phyloP scores from a whole-genome alignment of 2,329 filamentous ascomycete genomes.

The Penicillium glabrum region DNA sequence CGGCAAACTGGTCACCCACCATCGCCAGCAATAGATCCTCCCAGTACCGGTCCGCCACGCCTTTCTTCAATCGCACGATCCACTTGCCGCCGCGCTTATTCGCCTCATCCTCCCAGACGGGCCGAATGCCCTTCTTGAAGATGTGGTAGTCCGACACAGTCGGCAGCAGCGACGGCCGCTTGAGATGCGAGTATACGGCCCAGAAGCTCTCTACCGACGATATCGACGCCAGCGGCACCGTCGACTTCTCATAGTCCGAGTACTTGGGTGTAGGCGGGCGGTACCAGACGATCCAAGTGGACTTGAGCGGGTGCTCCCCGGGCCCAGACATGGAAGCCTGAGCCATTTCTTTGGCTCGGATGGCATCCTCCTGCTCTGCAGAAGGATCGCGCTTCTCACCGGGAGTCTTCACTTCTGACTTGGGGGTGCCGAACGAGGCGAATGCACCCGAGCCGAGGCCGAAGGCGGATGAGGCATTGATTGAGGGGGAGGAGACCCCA shows the following conservation, averaged over 20 bases:
- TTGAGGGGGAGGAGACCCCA: slow-evolving; percentile 71
- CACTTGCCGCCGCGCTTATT: slow-evolving; percentile 97
- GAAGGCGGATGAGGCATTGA: slow-evolving; percentile 81
- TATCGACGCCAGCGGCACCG: slow-evolving; percentile 80
- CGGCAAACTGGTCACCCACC: slow-evolving; percentile 89
- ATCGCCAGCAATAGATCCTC: slow-evolving; percentile 89
- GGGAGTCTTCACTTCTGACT: slow-evolving; percentile 74
- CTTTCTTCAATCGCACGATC: slow-evolving; percentile 96
- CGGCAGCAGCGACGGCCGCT: slow-evolving; percentile 81
- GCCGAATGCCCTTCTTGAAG: slow-evolving; percentile 93
- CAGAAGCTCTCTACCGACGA: slow-evolving; percentile 88
- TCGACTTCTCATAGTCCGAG: slow-evolving; percentile 96
- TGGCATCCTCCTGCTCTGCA: slow-evolving; percentile 33
- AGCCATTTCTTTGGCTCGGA: slow-evolving; percentile 45
- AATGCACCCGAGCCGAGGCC: slow-evolving; percentile 93
- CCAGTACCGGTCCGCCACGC: slow-evolving; percentile 94
- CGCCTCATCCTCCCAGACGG: slow-evolving; percentile 97
- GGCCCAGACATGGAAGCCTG: slow-evolving; percentile 31
- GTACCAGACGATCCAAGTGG: slow-evolving; percentile 96
- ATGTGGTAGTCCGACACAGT: slow-evolving; percentile 97
- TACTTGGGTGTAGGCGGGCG: slow-evolving; percentile 95
- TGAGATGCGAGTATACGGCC: slow-evolving; percentile 82
- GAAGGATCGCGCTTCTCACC: slow-evolving; percentile 64
- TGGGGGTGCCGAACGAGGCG: slow-evolving; percentile 92
- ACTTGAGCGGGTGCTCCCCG: slow-evolving; percentile 66